Percentiles rank a stretch among this genome's conserved stretches.
Evolutionary conservation across 257 asterid genomes (phyloP).

Genomic region (Solanum neorickii): DNA sequence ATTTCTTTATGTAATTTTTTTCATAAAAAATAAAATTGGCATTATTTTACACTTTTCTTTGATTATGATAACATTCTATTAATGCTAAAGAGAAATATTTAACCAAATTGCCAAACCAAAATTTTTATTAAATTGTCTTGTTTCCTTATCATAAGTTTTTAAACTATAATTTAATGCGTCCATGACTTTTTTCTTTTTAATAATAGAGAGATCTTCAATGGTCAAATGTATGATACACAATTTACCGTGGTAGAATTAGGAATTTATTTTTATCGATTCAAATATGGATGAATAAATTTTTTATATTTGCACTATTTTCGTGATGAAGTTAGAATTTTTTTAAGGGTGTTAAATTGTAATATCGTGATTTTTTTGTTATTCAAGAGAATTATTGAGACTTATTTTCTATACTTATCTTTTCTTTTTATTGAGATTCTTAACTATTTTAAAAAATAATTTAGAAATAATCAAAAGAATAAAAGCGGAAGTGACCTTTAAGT

Average conservation of each 20-base stretch:
- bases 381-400: too few relatives aligned
- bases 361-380: too few relatives aligned
- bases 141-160: neutral
- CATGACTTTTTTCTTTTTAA: neutral
- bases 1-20: neutral
- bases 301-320: neutral
- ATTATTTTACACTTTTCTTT: neutral
- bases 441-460: too few relatives aligned
- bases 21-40: neutral
- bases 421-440: too few relatives aligned
- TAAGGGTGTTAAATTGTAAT: too few relatives aligned
- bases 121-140: neutral
- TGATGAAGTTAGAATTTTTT: too few relatives aligned
- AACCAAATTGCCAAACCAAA: neutral
- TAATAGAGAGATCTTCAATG: neutral
- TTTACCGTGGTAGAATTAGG: neutral
- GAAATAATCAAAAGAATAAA: too few relatives aligned
- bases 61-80: neutral
- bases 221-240: neutral
- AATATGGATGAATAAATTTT: accelerated
- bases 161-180: neutral
- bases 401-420: too few relatives aligned
- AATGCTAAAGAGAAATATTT: neutral
- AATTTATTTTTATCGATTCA: neutral
- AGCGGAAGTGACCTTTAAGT: too few relatives aligned